phyloP scores from a whole-genome alignment of 306 rosid species.

The Trifolium fragiferum region DNA sequence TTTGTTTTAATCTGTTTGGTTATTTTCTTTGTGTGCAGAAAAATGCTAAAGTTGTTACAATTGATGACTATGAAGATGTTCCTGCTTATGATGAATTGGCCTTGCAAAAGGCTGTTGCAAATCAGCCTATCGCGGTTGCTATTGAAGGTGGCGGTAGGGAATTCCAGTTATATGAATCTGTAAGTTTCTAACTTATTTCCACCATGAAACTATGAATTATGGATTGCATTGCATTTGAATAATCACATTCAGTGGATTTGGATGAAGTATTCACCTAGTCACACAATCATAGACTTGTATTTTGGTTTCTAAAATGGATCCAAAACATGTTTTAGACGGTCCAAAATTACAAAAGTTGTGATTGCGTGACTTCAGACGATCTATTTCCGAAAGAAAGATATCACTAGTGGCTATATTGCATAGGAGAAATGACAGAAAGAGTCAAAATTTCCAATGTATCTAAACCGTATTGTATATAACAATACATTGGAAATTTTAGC shows the following conservation, averaged over 20 bases:
- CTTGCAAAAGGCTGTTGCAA: slow-evolving; percentile 73
- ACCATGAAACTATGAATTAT: not conserved
- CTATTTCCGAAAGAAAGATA: not conserved
- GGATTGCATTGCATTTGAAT: not conserved
- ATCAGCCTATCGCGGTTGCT: slow-evolving; percentile 78
- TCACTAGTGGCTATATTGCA: not conserved
- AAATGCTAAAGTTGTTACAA: slow-evolving; percentile 85
- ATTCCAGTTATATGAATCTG: slow-evolving; percentile 80
- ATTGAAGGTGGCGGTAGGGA: slow-evolving; percentile 95
- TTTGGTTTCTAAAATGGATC: not conserved
- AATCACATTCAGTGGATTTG: not conserved
- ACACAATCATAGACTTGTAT: not conserved
- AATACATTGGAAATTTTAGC: not conserved
- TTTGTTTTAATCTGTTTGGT: not conserved
- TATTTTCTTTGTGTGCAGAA: slow-evolving; percentile 53
- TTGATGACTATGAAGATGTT: slow-evolving; percentile 81
- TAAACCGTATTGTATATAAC: not conserved
- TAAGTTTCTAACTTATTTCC: slow-evolving; percentile 43
- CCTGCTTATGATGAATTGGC: slow-evolving; percentile 65
- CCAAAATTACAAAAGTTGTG: not conserved
- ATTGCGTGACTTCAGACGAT: not conserved
- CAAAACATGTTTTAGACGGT: not conserved
- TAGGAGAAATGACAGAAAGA: slow-evolving; percentile 3
- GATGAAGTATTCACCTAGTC: not conserved
- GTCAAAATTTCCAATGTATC: slow-evolving; percentile 2